Evolutionary conservation across 148 eudicot species (phyloP), one percentile per base, ranked within the genome.

Genomic region (Silene uniflora): DNA sequence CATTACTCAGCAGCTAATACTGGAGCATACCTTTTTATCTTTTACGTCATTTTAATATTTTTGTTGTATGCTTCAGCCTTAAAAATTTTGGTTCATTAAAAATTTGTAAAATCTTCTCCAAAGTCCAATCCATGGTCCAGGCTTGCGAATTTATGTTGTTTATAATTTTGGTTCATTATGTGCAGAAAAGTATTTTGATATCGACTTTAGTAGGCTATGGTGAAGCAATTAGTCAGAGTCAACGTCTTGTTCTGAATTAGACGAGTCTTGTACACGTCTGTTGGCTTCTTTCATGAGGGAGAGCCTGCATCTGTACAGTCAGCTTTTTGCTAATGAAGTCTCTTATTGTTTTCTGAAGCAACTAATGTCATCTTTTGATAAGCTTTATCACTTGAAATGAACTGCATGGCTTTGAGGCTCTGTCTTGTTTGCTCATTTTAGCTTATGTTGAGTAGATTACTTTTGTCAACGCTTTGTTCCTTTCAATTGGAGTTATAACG

Each of bases 401-500:
- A 5, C 25, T 72, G 42, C 10, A 32, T 27, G 49, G 23, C 27
- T 58, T 58, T 44, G 10, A 29, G 75, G 23, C 65, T 58, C 55
- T 54, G 69, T 17, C 55, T 67, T 67, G 14, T 42, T 67, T 42
- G 0, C 16, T 67, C 71, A 67, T 67, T 58, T 72, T 16, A n/a
- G 65, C 65, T 56, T 32, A 32, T 17, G 27, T 17, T 58, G 25
- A 58, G 71, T 39, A 67, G 52, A 39, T 44, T 35, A 44, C 23
- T 9, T 11, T 44, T 35, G 11, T 18, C 9, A 67, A 35, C 13
- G 52, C 23, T 39, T 7, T 67, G 70, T 24, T 17, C 21, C 61
- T 18, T 29, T 35, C 39, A 12, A 19, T 32, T 56, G 35, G 24
- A 18, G 65, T 5, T 56, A 72, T 59, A 39, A 39, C 0, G 49